Conservation (phyloP, 345 rosid species). For the Draba incana region DNA sequence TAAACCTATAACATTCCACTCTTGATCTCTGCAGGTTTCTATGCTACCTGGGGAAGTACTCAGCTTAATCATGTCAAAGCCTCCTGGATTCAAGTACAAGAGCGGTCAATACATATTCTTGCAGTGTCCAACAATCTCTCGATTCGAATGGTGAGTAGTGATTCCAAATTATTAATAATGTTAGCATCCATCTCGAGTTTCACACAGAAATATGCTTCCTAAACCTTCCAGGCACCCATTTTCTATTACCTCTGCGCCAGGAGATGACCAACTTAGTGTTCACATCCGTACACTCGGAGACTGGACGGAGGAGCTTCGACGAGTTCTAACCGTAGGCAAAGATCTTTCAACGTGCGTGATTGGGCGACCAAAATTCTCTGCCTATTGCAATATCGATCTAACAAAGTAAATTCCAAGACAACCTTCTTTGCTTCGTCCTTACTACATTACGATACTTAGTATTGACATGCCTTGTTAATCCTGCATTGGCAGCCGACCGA, state of each 20-base stretch:
- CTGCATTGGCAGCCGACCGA: slow-evolving; percentile 61
- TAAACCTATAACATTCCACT: not conserved
- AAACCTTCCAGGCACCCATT: slow-evolving; percentile 79
- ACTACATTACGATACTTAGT: not conserved
- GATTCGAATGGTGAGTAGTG: slow-evolving; percentile 76
- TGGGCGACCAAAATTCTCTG: slow-evolving; percentile 64
- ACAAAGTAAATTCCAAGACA: slow-evolving; percentile 50
- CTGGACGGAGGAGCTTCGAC: slow-evolving; percentile 87
- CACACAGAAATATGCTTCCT: slow-evolving; percentile 17
- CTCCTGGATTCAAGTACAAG: slow-evolving; percentile 84
- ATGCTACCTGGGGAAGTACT: slow-evolving; percentile 87
- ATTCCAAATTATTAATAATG: not conserved
- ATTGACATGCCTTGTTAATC: slow-evolving; percentile 32
- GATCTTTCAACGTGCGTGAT: slow-evolving; percentile 56
- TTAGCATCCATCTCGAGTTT: slow-evolving; percentile 18
- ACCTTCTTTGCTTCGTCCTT: slow-evolving; percentile 28
- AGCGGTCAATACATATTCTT: slow-evolving; percentile 97
- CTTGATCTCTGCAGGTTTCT: slow-evolving; percentile 61
- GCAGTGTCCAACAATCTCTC: slow-evolving; percentile 78
- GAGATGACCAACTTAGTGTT: slow-evolving; percentile 80
- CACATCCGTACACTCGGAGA: slow-evolving; percentile 92
- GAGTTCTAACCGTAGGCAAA: slow-evolving; percentile 59
- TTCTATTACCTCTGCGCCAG: slow-evolving; percentile 94
- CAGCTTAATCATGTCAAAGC: slow-evolving; percentile 84
- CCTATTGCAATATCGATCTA: slow-evolving; percentile 44